A percentile compares a stretch with the other conserved stretches of the same genome.
phyloP scores from a whole-genome alignment of 495 filamentous ascomycete species.

The Hypoxylon intermedium region DNA sequence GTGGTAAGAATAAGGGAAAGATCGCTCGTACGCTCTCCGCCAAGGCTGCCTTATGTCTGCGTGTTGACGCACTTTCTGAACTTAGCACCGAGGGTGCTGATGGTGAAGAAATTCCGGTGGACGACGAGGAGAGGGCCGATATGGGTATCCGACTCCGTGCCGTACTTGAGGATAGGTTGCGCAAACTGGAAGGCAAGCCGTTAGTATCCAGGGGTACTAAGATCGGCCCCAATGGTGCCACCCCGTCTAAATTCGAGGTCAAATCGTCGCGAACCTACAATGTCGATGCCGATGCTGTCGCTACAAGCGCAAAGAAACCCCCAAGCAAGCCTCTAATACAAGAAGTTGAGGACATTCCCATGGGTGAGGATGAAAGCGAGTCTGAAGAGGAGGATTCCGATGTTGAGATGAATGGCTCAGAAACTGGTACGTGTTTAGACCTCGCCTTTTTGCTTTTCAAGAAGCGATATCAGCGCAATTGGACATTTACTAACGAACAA shows the following conservation, averaged over 20 bases:
- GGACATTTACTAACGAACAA: constrained; percentile 50
- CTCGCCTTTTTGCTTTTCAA: background rate
- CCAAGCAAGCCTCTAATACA: constrained; percentile 61
- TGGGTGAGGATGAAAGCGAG: constrained; percentile 43
- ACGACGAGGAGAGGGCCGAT: constrained; percentile 84
- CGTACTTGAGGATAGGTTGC: constrained; percentile 85
- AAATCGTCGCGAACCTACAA: constrained; percentile 98
- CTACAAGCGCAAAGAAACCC: constrained; percentile 70
- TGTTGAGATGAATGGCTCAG: constrained; percentile 37
- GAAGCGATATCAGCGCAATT: constrained; percentile 11
- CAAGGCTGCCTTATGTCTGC: constrained; percentile 89
- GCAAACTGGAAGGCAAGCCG: constrained; percentile 90
- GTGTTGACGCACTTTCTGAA: constrained; percentile 89
- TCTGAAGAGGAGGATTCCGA: constrained; percentile 42
- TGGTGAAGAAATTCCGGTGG: constrained; percentile 67
- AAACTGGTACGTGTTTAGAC: constrained; percentile 37
- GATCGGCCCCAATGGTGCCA: constrained; percentile 74
- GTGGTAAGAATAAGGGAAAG: constrained; percentile 98
- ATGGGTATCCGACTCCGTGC: constrained; percentile 76
- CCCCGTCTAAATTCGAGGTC: constrained; percentile 82
- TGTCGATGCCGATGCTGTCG: constrained; percentile 85
- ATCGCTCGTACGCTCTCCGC: constrained; percentile 94
- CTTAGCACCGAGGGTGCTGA: constrained; percentile 66
- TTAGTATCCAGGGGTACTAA: constrained; percentile 74
- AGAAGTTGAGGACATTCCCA: constrained; percentile 61